phyloP scores from a whole-genome alignment of 1,139 yeast genomes.

The Debaryomyces psychrophilus region DNA sequence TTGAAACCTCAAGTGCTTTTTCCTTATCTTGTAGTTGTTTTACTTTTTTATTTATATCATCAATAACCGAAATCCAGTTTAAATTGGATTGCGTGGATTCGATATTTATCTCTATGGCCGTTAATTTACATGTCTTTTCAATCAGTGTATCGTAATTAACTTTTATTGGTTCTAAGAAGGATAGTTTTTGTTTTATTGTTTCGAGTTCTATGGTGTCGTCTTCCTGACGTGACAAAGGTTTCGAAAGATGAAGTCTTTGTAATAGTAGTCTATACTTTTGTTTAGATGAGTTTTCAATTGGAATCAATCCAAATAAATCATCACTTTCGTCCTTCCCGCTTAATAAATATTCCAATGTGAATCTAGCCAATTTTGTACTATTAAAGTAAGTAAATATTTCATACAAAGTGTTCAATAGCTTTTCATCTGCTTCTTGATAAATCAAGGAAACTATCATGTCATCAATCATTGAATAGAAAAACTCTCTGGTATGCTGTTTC shows the following conservation, averaged over 20 bases:
- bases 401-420: conserved; percentile 49
- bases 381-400: conserved; percentile 54
- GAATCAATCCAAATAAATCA: conserved; percentile 43
- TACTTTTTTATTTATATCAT: conserved; percentile 30
- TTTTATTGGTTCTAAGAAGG: conserved; percentile 34
- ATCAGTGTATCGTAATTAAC: conserved; percentile 33
- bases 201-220: not conserved
- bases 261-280: conserved; percentile 14
- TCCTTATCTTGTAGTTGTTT: conserved; percentile 35
- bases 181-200: conserved; percentile 19
- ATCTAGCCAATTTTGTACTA: conserved; percentile 56
- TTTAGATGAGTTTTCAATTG: conserved; percentile 22
- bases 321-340: conserved; percentile 52
- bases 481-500: conserved; percentile 20
- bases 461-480: conserved; percentile 52
- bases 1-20: conserved; percentile 35
- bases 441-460: conserved; percentile 59
- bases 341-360: conserved; percentile 65
- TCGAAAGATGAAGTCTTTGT: not conserved
- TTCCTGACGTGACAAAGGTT: not conserved
- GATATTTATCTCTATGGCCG: conserved; percentile 12
- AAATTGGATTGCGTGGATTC: conserved; percentile 15
- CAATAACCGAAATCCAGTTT: conserved; percentile 35
- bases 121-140: conserved; percentile 13
- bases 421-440: conserved; percentile 66